A percentile compares a stretch with the other conserved stretches of the same genome.
Evolutionary conservation across 78 protist species (phyloP).

Genomic region (Paratrimastix pyriformis): DNA sequence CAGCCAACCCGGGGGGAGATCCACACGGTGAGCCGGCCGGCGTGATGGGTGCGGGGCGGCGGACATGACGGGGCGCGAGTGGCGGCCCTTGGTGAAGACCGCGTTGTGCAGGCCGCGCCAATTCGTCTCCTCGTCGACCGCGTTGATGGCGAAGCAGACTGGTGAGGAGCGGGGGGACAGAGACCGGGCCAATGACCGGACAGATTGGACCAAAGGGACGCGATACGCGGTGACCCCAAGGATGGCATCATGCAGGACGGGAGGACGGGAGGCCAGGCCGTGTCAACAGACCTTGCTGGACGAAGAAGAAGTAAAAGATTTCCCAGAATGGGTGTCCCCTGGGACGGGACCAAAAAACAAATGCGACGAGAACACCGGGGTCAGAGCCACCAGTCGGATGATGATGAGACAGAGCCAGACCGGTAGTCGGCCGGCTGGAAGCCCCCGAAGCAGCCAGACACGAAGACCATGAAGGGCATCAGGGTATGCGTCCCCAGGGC

Average conservation of each 20-base stretch:
- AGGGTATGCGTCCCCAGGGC: background rate
- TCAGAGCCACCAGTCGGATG: too few species aligned
- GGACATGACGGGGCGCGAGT: background rate
- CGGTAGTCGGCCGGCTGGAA: background rate
- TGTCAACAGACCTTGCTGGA: too few species aligned
- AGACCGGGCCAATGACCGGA: background rate
- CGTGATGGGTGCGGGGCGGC: background rate
- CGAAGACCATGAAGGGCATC: background rate
- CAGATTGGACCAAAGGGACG: too few species aligned
- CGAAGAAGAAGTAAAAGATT: background rate
- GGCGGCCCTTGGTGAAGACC: conserved; percentile 9
- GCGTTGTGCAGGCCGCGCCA: conserved; percentile 28
- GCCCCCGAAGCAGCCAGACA: background rate
- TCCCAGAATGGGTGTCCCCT: too few species aligned
- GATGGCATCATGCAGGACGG: too few species aligned
- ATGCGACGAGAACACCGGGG: too few species aligned
- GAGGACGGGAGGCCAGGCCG: too few species aligned
- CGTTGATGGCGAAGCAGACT: conserved; percentile 16
- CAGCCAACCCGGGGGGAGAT: background rate
- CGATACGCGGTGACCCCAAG: too few species aligned
- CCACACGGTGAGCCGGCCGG: background rate
- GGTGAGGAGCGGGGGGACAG: background rate
- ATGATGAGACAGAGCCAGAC: too few species aligned
- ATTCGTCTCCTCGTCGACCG: conserved; percentile 26
- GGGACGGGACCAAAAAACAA: too few species aligned